phyloP scores from a whole-genome alignment of 306 rosid species.

The Macrotyloma uniflorum region DNA sequence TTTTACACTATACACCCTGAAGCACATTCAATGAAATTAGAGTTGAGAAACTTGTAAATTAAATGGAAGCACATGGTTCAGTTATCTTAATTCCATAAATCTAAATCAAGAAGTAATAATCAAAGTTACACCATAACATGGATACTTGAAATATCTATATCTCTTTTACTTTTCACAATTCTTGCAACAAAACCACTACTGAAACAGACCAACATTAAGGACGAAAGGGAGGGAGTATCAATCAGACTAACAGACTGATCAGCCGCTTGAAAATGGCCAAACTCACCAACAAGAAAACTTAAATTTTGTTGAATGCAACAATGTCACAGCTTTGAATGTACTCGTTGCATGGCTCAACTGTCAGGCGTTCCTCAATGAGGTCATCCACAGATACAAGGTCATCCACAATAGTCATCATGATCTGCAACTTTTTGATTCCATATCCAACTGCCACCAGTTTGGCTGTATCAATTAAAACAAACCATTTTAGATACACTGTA shows the following conservation, averaged over 20 bases:
- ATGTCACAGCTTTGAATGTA: conserved; percentile 91
- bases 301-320: conserved; percentile 93
- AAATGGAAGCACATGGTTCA: conserved; percentile 7
- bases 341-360: conserved; percentile 72
- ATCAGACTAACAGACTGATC: conserved; percentile 14
- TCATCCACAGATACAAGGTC: conserved; percentile 85
- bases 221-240: not conserved
- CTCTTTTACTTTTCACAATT: conserved; percentile 37
- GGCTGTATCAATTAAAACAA: conserved; percentile 53
- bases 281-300: conserved; percentile 28
- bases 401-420: conserved; percentile 82
- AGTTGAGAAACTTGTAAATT: not conserved
- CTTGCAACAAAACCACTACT: conserved; percentile 40
- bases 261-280: conserved; percentile 56
- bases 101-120: conserved; percentile 2
- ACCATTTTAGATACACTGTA: not conserved
- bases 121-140: conserved; percentile 1
- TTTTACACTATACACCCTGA: not conserved
- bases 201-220: conserved; percentile 28
- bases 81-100: conserved; percentile 9
- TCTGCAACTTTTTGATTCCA: conserved; percentile 87
- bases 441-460: conserved; percentile 85
- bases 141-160: conserved; percentile 16
- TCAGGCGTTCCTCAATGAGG: conserved; percentile 76
- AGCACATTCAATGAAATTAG: not conserved